phyloP scores from a whole-genome alignment of 306 rosid species.

The Crataegus laevigata region DNA sequence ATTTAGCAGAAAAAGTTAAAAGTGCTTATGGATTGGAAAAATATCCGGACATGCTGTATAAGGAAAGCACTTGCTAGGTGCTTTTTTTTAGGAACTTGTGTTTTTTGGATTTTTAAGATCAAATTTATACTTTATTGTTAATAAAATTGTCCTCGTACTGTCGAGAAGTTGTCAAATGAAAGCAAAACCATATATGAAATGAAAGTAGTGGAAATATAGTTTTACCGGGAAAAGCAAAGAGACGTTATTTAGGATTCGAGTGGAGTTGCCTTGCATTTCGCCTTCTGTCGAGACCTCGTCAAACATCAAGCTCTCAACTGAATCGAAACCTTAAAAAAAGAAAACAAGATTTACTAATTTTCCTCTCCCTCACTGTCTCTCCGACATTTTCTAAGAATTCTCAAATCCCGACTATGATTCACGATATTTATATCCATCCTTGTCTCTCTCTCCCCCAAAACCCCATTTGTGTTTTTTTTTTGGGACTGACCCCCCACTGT shows the following conservation, averaged over 20 bases:
- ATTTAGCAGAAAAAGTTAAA: no score
- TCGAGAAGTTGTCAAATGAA: neutral
- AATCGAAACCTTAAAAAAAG: constrained; percentile 3
- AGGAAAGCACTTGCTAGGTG: no score
- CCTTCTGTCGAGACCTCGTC: constrained; percentile 32
- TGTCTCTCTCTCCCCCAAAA: constrained; percentile 4
- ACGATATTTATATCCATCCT: constrained; percentile 17
- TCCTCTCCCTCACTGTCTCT: constrained; percentile 7
- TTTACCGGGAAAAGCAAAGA: constrained; percentile 1
- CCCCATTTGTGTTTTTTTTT: neutral
- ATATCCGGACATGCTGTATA: neutral
- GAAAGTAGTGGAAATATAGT: neutral
- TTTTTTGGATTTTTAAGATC: neutral
- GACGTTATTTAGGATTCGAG: neutral
- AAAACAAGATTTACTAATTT: neutral
- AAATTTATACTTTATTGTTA: no score
- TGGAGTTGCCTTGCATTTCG: constrained; percentile 23
- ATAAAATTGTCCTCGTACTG: neutral
- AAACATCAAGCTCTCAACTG: constrained; percentile 8
- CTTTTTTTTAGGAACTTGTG: no score
- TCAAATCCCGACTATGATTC: constrained; percentile 12
- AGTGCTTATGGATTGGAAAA: neutral
- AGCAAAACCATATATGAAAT: neutral
- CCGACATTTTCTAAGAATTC: constrained; percentile 24
- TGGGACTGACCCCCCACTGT: neutral